Base-by-base conservation (phyloP, 2,329 filamentous ascomycete species). In the Alternaria rosae region DNA sequence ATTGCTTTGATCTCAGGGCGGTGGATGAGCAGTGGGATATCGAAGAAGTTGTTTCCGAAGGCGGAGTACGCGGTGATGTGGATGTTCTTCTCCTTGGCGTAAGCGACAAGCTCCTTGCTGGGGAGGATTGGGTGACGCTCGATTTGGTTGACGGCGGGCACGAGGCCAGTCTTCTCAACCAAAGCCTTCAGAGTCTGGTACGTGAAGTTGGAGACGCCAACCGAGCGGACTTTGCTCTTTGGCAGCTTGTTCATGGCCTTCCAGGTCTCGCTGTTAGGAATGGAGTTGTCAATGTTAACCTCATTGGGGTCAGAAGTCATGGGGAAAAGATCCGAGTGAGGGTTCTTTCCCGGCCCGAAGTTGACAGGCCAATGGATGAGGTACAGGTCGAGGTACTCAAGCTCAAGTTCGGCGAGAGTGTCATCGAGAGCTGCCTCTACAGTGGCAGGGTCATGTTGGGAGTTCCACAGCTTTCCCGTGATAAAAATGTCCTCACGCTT, bases 371-470 rank as follows among this genome's bases (percentile, higher is more conserved):
- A 96, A 85, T 96, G 93, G 72, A 95, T 88, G 74, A 95, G 86
- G 86, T 90, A 97, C 69, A 96, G 88, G 80, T 97, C 93, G 80
- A 97, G 94, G 85, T 96, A 96, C 75, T 94, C 92, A 64, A 96
- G 79, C 66, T 91, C 89, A 89, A 92, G 94, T 84, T 94, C 71
- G 87, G 86, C 76, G 92, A 83, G 73, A 86, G 91, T 84, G 63
- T 87, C 85, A 61, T 95, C 83, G 81, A 95, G 92, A 75, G 89
- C 89, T 79, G 87, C 87, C 79, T 84, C 86, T 75, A 94, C 93
- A 70, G 85, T 85, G 50, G 70, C 70, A 70, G 85, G 86, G 74
- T 93, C 90, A 84, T 96, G 92, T 86, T 93, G 95, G 68, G 89
- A 89, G 84, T 94, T 93, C 92, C 93, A 96, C 61, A 97, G 89